Evolutionary conservation across 805 yeast genomes (phyloP).

Genomic region (Pichia nanzhaoensis): DNA sequence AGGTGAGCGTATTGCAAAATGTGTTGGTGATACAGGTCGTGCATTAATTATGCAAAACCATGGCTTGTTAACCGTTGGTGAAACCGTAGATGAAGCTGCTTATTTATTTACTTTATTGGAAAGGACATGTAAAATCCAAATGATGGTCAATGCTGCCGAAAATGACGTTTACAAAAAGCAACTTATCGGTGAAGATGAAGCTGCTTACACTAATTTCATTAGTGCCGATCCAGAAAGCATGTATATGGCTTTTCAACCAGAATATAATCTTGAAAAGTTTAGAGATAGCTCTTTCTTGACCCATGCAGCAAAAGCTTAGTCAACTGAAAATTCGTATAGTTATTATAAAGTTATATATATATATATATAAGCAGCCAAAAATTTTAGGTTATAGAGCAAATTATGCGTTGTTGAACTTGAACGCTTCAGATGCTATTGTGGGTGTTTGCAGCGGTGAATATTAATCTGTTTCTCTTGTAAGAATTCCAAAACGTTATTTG

Average conservation of each 20-base stretch:
- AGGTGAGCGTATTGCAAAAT: constrained; percentile 53
- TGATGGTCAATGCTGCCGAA: constrained; percentile 19
- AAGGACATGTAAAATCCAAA: constrained; percentile 1
- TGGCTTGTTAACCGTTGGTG: constrained; percentile 65
- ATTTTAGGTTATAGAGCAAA: too few relatives aligned
- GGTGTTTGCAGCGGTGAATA: too few relatives aligned
- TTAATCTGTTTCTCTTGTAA: too few relatives aligned
- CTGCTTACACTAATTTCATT: constrained; percentile 56
- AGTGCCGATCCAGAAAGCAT: constrained; percentile 61
- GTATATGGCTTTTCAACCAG: constrained; percentile 71
- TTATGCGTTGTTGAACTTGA: too few relatives aligned
- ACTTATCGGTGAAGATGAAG: constrained; percentile 53
- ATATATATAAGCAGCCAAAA: too few relatives aligned
- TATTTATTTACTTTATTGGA: constrained; percentile 4
- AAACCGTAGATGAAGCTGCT: constrained; percentile 66
- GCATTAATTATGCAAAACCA: constrained; percentile 60
- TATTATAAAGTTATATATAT: too few relatives aligned
- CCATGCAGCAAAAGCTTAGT: background rate
- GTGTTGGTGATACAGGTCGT: constrained; percentile 52
- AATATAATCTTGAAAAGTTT: constrained; percentile 41
- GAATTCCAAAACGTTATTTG: too few relatives aligned
- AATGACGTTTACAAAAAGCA: constrained; percentile 34
- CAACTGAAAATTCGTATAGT: too few relatives aligned
- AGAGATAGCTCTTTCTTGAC: constrained; percentile 7
- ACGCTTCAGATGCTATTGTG: too few relatives aligned